A percentile compares a stretch with the other conserved stretches of the same genome.
phyloP scores from a whole-genome alignment of 805 yeast genomes.

The Cephaloascus fragrans region DNA sequence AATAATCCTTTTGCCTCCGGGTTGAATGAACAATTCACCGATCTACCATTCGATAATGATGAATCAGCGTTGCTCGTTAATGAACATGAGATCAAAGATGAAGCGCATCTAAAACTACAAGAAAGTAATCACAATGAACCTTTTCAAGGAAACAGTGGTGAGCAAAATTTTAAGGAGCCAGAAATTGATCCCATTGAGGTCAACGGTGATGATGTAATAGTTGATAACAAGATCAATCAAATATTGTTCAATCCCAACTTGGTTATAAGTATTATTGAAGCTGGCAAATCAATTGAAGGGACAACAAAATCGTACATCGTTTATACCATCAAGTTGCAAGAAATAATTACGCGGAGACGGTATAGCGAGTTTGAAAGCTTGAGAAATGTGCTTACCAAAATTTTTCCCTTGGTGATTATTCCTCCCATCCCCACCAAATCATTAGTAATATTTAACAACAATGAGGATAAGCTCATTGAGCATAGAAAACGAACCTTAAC shows the following conservation, averaged over 20 bases:
- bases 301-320: conserved; percentile 66
- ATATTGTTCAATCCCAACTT: not conserved
- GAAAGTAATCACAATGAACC: not conserved
- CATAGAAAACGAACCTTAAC: conserved; percentile 69
- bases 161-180: conserved; percentile 4
- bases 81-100: not conserved
- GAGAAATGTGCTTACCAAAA: conserved; percentile 56
- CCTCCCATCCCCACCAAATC: conserved; percentile 82
- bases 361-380: conserved; percentile 89
- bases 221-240: not conserved
- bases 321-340: conserved; percentile 66
- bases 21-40: not conserved
- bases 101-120: no score
- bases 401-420: conserved; percentile 72
- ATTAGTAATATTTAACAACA: conserved; percentile 25
- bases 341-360: conserved; percentile 58
- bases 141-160: not conserved
- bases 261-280: conserved; percentile 48
- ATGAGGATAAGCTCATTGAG: conserved; percentile 34
- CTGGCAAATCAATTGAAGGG: conserved; percentile 80
- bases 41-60: not conserved
- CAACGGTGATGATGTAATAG: not conserved
- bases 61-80: not conserved
- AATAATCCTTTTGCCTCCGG: conserved; percentile 25
- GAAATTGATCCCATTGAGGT: conserved; percentile 9